These are phyloP conservation scores for Xylaria sp. DNA, from an alignment of 2,329 filamentous ascomycete genomes.

Conservation along the genomic window DNA sequence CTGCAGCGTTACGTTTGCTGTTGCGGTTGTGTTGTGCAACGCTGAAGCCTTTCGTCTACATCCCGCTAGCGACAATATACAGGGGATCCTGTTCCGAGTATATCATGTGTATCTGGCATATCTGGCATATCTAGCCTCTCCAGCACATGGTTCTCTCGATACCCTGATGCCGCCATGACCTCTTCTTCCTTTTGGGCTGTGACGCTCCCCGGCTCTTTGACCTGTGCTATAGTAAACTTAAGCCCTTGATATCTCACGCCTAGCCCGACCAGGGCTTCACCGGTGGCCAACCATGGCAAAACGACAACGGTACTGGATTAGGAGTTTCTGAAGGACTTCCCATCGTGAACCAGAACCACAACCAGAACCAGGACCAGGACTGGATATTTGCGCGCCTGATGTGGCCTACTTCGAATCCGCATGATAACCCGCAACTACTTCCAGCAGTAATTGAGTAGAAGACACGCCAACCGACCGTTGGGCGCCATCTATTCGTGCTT, in stretches of 20 bases:
- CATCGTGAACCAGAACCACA: not conserved
- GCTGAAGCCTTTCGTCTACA: slow-evolving; percentile 21
- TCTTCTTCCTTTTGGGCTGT: slow-evolving; percentile 17
- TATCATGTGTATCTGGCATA: slow-evolving; percentile 6
- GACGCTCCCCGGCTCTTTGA: slow-evolving; percentile 21
- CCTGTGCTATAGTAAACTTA: slow-evolving; percentile 8
- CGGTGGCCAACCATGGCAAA: slow-evolving; percentile 15
- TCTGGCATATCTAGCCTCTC: slow-evolving; percentile 1
- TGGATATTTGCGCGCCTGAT: slow-evolving; percentile 21
- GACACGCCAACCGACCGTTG: slow-evolving; percentile 8
- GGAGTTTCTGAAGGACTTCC: slow-evolving; percentile 4
- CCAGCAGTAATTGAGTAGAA: slow-evolving; percentile 1
- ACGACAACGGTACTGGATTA: not conserved
- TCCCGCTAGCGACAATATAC: not conserved
- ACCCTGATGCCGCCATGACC: slow-evolving; percentile 21
- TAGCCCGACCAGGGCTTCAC: slow-evolving; percentile 11
- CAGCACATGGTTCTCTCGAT: slow-evolving; percentile 18
- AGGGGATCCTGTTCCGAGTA: slow-evolving; percentile 23
- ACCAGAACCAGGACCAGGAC: not conserved
- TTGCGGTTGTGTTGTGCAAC: slow-evolving; percentile 32
- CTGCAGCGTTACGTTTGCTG: slow-evolving; percentile 34
- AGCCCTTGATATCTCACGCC: slow-evolving; percentile 14
- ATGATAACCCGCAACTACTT: slow-evolving; percentile 7
- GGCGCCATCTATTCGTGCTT: slow-evolving; percentile 24
- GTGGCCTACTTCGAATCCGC: slow-evolving; percentile 17